Evolutionary conservation across 306 rosid genomes (phyloP), one percentile per base, ranked within the genome.

Genomic region (Nissolia schottii): DNA sequence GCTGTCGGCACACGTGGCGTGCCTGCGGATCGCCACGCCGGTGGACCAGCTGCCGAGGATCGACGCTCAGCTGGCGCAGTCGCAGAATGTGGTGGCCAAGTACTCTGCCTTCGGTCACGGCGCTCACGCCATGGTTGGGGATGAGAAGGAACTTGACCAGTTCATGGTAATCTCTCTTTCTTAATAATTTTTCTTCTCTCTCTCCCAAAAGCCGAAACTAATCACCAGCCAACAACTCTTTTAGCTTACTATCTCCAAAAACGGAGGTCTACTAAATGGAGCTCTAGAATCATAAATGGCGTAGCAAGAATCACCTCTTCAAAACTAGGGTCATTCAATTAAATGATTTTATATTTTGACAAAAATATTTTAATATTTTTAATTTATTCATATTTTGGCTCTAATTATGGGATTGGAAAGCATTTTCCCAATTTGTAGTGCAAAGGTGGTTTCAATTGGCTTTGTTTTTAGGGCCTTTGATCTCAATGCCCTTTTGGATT

Each of bases 11-110:
- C 96, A 88, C 76, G 96, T 91, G 57, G 85, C 92, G 10, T 91
- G 96, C 60, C 84, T 91, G 16, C 84, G 96, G 72, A 91, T 91
- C 83, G 97, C 96, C 14, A 90, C 96, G 27, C 96, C 93, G 23
- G 96, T 90, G 14, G 93, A 90, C 76, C 96, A 90, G 84, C 67
- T 90, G 67, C 93, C 96, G 2, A 90, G 96, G 83, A 90, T 90
- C 74, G 96, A 90, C 48, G 96, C 93, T 3, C 96, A 90, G 82
- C 81, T 90, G 32, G 87, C 85, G 3, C 88, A 84, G 84, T 87
- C 96, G 6, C 83, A 90, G 89, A 90, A 87, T 87, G 93, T 90
- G 58, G 84, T 87, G 37, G 85, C 88, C 15, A 90, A 90, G 77
- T 90, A 87, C 84, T 90, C 93, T 0, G 70, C 91, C 5, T 76